Evolutionary conservation across 2,329 filamentous ascomycete genomes (phyloP).

Genomic region (Leptographium wingfieldii): DNA sequence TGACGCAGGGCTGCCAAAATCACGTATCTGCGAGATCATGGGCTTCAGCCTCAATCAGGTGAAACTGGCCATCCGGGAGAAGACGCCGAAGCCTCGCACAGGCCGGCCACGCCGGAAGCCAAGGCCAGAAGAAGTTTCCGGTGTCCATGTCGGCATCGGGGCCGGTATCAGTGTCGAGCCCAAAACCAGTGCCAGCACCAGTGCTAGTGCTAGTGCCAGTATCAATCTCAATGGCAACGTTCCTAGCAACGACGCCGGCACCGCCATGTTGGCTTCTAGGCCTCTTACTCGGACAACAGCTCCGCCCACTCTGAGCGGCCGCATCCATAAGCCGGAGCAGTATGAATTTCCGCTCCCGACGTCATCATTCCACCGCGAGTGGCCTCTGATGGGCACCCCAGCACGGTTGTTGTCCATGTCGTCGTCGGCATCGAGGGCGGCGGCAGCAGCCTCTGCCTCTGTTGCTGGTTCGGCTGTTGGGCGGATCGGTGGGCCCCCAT

Average conservation of each 20-base stretch:
- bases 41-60: slow-evolving; percentile 13
- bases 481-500: neutral
- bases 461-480: neutral
- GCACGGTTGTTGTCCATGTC: neutral
- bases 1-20: slow-evolving; percentile 9
- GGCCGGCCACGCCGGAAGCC: slow-evolving; percentile 9
- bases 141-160: neutral
- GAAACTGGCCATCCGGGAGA: slow-evolving; percentile 13
- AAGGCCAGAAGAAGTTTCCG: neutral
- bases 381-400: neutral
- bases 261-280: neutral
- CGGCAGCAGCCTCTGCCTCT: neutral
- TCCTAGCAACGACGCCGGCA: neutral
- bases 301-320: neutral
- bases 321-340: neutral
- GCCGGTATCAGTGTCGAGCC: neutral
- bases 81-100: slow-evolving; percentile 10
- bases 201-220: neutral
- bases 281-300: neutral
- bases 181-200: neutral
- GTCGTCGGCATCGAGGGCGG: neutral
- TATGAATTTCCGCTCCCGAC: neutral
- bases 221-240: neutral
- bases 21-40: slow-evolving; percentile 12
- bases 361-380: neutral